Evolutionary conservation across 441 rosid genomes (phyloP), one percentile per base, ranked within the genome.

Genomic region (Pelargonium cotyledonis): DNA sequence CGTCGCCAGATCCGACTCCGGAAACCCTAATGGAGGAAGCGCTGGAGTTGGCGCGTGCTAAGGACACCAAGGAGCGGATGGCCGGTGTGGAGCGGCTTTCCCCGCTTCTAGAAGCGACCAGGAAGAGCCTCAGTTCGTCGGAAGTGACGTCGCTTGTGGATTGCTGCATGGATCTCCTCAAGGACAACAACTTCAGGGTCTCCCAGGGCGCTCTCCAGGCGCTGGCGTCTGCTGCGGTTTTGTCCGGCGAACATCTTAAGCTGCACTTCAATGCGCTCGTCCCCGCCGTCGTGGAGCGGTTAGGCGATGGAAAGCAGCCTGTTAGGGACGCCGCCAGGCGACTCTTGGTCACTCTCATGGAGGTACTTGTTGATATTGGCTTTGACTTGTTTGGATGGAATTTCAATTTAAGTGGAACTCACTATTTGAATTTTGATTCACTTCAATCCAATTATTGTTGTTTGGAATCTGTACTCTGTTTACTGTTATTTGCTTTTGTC

Each of bases 51-150:
- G 99, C 93, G 71, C 91, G 99, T 31, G 95, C 96, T 47, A 95
- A 95, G 80, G 99, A 90, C 79, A 89, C 98, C 0, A 95, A 95
- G 70, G 99, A 92, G 88, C 83, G 99, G 76, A 90, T 95, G 99
- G 99, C 99, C 2, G 99, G 92, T 15, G 98, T 95, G 49, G 99
- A 95, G 83, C 78, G 96, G 4, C 86, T 95, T 4, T 89, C 89
- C 78, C 92, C 90, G 77, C 92, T 85, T 35, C 91, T 95, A 0
- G 99, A 95, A 86, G 88, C 92, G 76, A 87, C 90, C 68, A 74
- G 96, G 70, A 90, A 83, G 88, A 86, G 92, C 70, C 82, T 95
- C 70, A 84, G 79, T 67, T 75, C 91, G 10, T 40, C 96, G 26
- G 99, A 95, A 75, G 89, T 89, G 66, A 80, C 93, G n/a, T 78